Evolutionary conservation across 2,329 filamentous ascomycete genomes (phyloP).

Genomic region (Alternaria dauci): DNA sequence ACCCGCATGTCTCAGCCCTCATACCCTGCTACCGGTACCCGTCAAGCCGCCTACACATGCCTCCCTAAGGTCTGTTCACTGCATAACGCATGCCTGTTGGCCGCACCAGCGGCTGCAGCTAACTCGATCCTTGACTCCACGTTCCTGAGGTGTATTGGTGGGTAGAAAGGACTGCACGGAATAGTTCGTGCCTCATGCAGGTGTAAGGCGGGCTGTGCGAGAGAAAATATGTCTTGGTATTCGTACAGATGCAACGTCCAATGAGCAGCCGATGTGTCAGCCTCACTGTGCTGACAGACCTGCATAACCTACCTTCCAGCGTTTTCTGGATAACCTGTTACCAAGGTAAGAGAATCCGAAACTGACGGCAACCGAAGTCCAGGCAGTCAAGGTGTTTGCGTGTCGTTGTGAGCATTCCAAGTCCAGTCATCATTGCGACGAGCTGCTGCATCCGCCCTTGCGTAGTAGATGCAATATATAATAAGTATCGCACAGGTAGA

Average conservation of each 20-base stretch:
- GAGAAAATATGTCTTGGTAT: constrained; percentile 5
- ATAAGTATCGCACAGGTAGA: neutral
- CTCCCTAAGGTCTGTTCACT: neutral
- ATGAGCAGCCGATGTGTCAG: constrained; percentile 11
- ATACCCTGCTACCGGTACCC: constrained; percentile 3
- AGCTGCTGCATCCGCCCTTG: neutral
- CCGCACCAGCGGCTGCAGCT: constrained; percentile 2
- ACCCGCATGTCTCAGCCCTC: constrained; percentile 9
- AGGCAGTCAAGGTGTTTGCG: neutral
- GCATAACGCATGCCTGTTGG: neutral
- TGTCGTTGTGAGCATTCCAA: neutral
- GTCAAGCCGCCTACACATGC: neutral
- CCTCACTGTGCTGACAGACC: constrained; percentile 10
- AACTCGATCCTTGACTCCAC: constrained; percentile 6
- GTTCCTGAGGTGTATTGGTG: neutral
- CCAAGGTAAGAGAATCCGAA: neutral
- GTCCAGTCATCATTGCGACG: neutral
- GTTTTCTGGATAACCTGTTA: neutral
- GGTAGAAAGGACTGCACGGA: neutral
- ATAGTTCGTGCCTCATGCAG: constrained; percentile 3
- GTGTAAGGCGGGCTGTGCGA: constrained; percentile 6
- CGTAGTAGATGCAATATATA: neutral
- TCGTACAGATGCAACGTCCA: constrained; percentile 9
- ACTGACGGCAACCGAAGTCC: no score
- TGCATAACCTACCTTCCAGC: neutral